Base-by-base conservation (phyloP, 768 basidiomycete genomes). In the Lactarius sp. region DNA sequence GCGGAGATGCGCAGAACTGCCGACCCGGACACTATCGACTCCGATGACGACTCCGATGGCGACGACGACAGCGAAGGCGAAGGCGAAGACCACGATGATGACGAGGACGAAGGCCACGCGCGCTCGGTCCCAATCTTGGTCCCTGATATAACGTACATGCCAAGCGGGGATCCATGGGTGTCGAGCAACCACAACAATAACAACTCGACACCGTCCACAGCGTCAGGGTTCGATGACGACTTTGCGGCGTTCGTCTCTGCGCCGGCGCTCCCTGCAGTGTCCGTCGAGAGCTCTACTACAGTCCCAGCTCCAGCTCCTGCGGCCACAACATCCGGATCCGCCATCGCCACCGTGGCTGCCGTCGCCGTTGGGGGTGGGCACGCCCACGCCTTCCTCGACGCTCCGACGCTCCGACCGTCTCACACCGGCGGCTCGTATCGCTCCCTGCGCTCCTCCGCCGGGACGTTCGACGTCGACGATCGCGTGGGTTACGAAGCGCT, bases 171-270 rank as follows among this genome's bases (percentile, higher is more conserved):
- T 37, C 70, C 70, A 3, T 74, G 74, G 62, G 52, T 39, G 3
- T 31, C 52, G 6, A 39, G 59, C 31, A 36, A 16, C 51, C 13
- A 47, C 2, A 52, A 22, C 42, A 20, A 46, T 33, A 16, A 52
- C 34, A 36, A 20, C 6, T 14, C 64, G 18, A 44, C 47, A 8
- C 36, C 42, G n/a, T 51, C 68, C 20, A 61, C 58, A 3, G 18
- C 69, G 13, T 61, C 68, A 27, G 78, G 80, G 16, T 84, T 93
- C 68, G 91, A 92, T 59, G 91, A 93, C 69, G 88, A 94, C 72
- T 94, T 94, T 70, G 80, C 85, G 2, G 85, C 83, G 34, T 90
- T 90, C 66, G 80, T 90, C 18, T 85, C 86, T 37, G 87, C 86
- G n/a, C 82, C 76, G 4, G 14, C 22, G 22, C 22, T 27, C 9